A percentile compares a stretch with the other conserved stretches of the same genome.
Evolutionary conservation across 352 stramenopile species (phyloP).

Genomic region (Blastocystis sp.): DNA sequence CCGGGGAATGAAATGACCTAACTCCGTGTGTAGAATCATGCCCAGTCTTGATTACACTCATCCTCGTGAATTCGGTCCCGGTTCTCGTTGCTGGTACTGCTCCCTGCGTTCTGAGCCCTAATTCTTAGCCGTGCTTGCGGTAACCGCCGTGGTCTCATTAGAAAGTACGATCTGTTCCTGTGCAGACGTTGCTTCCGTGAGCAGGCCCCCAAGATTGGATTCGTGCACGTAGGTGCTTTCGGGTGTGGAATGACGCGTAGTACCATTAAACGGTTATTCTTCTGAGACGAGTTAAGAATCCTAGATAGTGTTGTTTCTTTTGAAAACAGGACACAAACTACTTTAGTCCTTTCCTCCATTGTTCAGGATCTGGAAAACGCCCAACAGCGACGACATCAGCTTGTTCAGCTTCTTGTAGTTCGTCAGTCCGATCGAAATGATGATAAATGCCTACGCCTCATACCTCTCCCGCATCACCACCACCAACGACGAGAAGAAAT

Average conservation of each 20-base stretch:
- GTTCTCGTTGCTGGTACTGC: conserved; percentile 70
- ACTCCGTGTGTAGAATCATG: conserved; percentile 31
- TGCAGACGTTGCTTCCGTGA: conserved; percentile 92
- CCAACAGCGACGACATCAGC: not conserved
- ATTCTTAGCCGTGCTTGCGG: conserved; percentile 80
- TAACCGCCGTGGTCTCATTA: conserved; percentile 86
- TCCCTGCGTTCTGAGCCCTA: not conserved
- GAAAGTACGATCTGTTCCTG: conserved; percentile 92
- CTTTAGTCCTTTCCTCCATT: not conserved
- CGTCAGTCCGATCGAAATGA: conserved; percentile 35
- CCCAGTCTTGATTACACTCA: conserved; percentile 73
- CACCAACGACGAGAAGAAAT: conserved; percentile 39
- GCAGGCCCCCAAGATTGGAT: conserved; percentile 88
- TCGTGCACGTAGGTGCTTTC: conserved; percentile 73
- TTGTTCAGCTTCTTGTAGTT: conserved; percentile 23
- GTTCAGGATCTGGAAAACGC: conserved; percentile 39
- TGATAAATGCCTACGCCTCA: conserved; percentile 15
- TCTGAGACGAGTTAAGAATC: conserved; percentile 33
- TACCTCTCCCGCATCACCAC: not conserved
- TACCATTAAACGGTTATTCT: conserved; percentile 38
- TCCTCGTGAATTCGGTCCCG: conserved; percentile 72
- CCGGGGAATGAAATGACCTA: not conserved
- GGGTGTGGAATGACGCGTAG: not conserved
- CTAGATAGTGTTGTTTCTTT: conserved; percentile 39
- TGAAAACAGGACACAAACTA: conserved; percentile 18